Evolutionary conservation across 352 stramenopile species (phyloP).

Genomic region (Pythium dissotocum): DNA sequence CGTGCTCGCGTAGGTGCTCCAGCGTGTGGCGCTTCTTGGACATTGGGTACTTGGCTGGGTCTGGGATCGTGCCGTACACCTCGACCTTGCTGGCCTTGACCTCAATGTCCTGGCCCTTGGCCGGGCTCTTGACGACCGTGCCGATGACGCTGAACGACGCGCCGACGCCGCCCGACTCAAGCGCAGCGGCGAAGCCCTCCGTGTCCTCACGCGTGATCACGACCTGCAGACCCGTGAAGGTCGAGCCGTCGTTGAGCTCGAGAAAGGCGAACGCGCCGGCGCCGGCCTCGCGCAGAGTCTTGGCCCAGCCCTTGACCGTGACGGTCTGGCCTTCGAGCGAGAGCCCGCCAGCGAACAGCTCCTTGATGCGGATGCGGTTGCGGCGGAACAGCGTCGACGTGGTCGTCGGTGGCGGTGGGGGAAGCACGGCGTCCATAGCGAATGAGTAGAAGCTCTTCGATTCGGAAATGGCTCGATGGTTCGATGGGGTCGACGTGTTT

Average conservation of each 20-base stretch:
- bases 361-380: slow-evolving; percentile 84
- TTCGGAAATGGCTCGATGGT: slow-evolving; percentile 20
- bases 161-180: slow-evolving; percentile 84
- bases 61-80: slow-evolving; percentile 86
- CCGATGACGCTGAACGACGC: slow-evolving; percentile 85
- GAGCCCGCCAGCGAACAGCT: slow-evolving; percentile 63
- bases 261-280: slow-evolving; percentile 93
- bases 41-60: slow-evolving; percentile 68
- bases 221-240: slow-evolving; percentile 86
- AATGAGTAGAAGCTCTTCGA: neutral
- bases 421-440: slow-evolving; percentile 48
- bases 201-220: slow-evolving; percentile 79
- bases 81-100: slow-evolving; percentile 87
- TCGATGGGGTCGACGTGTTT: neutral
- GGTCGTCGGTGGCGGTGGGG: slow-evolving; percentile 39
- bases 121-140: slow-evolving; percentile 83
- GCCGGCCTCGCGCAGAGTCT: slow-evolving; percentile 89
- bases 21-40: too few species aligned
- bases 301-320: slow-evolving; percentile 93
- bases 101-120: slow-evolving; percentile 92
- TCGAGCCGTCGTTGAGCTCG: slow-evolving; percentile 95
- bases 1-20: too few species aligned
- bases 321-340: slow-evolving; percentile 82
- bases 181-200: slow-evolving; percentile 73
- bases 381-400: slow-evolving; percentile 73